phyloP scores from a whole-genome alignment of 495 filamentous ascomycete species.

The Podospora fimiseda region DNA sequence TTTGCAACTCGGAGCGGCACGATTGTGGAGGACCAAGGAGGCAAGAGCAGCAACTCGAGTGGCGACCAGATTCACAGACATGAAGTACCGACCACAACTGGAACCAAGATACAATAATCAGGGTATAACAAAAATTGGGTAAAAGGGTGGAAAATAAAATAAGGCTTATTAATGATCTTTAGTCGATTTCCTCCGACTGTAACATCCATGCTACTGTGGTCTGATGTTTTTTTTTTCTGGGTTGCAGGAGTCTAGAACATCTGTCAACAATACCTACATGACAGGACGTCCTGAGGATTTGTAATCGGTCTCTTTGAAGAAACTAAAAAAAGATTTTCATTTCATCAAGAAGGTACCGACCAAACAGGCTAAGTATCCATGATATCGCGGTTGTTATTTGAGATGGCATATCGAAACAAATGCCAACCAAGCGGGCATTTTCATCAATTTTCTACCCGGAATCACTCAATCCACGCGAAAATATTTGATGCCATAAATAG shows the following conservation, averaged over 20 bases:
- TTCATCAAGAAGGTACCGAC: background rate
- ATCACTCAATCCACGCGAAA: background rate
- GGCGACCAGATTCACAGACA: conserved; percentile 1
- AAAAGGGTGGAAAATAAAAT: too few relatives aligned
- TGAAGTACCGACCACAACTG: background rate
- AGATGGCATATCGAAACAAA: background rate
- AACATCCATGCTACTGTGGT: too few relatives aligned
- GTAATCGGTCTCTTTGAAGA: too few relatives aligned
- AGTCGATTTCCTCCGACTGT: too few relatives aligned
- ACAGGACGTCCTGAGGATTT: too few relatives aligned
- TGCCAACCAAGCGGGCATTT: too few relatives aligned
- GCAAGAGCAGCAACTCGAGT: conserved; percentile 3
- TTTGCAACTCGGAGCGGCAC: conserved; percentile 3
- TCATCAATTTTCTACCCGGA: too few relatives aligned
- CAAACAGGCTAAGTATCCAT: background rate
- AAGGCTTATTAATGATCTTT: too few relatives aligned
- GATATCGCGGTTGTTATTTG: background rate
- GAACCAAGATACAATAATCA: conserved; percentile 2
- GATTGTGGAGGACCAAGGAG: background rate
- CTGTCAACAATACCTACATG: too few relatives aligned
- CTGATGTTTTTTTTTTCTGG: too few relatives aligned
- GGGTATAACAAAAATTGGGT: too few relatives aligned
- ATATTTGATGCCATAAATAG: conserved; percentile 13
- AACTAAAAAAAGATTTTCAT: background rate
- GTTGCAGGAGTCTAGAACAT: too few relatives aligned